phyloP scores from a whole-genome alignment of 192 early-diverging fungal species.

The Jimgerdemannia flammicorona region DNA sequence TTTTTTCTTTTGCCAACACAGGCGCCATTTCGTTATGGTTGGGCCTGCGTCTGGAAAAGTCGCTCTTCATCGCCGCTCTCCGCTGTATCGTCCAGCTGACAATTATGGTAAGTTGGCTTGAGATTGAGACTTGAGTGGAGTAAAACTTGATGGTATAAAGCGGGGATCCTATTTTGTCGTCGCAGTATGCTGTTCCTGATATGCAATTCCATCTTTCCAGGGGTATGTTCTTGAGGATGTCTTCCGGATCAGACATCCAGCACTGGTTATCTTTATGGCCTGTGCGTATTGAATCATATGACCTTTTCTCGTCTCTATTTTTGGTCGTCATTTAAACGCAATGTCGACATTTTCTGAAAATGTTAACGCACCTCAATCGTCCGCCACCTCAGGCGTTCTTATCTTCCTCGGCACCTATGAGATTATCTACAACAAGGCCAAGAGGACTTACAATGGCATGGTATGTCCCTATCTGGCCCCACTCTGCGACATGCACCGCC shows the following conservation, averaged over 20 bases:
- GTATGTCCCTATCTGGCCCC: constrained; percentile 26
- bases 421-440: constrained; percentile 65
- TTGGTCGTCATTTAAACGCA: too few species aligned
- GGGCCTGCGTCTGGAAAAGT: constrained; percentile 61
- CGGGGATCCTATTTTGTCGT: not conserved
- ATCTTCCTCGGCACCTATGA: constrained; percentile 64
- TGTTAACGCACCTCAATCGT: not conserved
- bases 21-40: constrained; percentile 57
- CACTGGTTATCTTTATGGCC: constrained; percentile 57
- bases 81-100: constrained; percentile 78
- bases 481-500: not conserved
- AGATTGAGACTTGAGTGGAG: not conserved
- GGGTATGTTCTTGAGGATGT: constrained; percentile 65
- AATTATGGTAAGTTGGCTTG: constrained; percentile 50
- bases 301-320: too few species aligned
- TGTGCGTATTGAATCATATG: constrained; percentile 26
- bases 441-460: constrained; percentile 70
- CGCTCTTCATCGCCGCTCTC: constrained; percentile 61
- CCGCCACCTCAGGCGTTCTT: constrained; percentile 37
- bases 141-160: not conserved
- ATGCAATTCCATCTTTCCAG: constrained; percentile 18
- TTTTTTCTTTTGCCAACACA: constrained; percentile 7
- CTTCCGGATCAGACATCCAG: constrained; percentile 55
- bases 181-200: not conserved
- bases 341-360: not conserved